Base-by-base conservation (phyloP, 2,329 filamentous ascomycete genomes). In the Thermothelomyces thermophilus region DNA sequence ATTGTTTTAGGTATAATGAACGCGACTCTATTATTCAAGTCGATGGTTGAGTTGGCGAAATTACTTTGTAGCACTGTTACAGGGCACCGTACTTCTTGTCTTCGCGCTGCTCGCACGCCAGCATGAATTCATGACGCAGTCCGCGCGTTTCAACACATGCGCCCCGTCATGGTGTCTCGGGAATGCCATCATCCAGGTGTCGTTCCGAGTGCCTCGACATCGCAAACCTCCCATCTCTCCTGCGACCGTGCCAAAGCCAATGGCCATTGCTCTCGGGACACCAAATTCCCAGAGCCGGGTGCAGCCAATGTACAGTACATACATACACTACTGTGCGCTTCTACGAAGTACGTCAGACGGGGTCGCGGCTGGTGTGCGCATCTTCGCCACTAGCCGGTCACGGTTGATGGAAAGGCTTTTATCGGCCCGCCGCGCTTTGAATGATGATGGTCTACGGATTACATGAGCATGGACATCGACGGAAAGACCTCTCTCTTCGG, bases 371-470 rank as follows among this genome's bases (percentile, higher is more conserved):
- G 48, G 39, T 41, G 20, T 19, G 26, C 17, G 37, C 16, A 39
- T 41, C 42, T 43, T 37, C 22, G 36, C 31, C 41, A 35, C 41
- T 59, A 57, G 59, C 58, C 58, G 58, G 57, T 60, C 51, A 34
- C 24, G 24, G 5, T 9, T 26, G 24, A 50, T 46, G 42, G 55
- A 48, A 20, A 46, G 28, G 24, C 46, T 55, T 50, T 53, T 51
- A n/a, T n/a, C n/a, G n/a, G n/a, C n/a, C 49, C 53, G 51, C 48
- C 56, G 49, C 56, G 51, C 57, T 57, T n/a, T n/a, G n/a, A n/a
- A n/a, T n/a, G n/a, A n/a, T n/a, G n/a, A n/a, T n/a, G n/a, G n/a
- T 56, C 55, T 48, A 54, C 49, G 19, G 34, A 34, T 20, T 3
- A 10, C 13, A 14, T 16, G 26, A n/a, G 20, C n/a, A 36, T 44